phyloP scores from a whole-genome alignment of 2,329 filamentous ascomycete genomes.

The Mariannaea elegans region DNA sequence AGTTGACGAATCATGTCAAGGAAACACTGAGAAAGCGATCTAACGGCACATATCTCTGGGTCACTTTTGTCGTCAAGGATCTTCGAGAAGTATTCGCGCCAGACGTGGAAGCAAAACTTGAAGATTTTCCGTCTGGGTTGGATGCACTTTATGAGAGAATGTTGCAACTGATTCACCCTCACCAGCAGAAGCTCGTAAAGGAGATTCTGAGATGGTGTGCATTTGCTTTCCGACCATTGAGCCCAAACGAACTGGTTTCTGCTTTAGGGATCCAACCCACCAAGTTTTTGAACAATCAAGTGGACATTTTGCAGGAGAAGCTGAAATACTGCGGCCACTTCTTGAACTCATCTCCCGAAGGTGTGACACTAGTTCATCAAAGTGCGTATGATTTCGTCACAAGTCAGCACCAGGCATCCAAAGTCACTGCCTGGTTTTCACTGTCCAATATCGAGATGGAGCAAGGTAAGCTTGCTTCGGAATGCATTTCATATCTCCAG shows the following conservation, averaged over 20 bases:
- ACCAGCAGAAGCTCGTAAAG: neutral
- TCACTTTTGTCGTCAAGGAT: neutral
- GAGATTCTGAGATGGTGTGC: neutral
- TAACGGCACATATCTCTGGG: neutral
- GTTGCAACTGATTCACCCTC: neutral
- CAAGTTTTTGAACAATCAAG: neutral
- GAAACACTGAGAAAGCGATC: neutral
- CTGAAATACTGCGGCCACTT: neutral
- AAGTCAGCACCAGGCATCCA: neutral
- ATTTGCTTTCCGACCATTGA: neutral
- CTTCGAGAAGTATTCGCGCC: neutral
- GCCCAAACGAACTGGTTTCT: neutral
- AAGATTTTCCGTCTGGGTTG: neutral
- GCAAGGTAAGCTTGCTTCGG: neutral
- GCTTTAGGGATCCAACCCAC: neutral
- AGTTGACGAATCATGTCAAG: neutral
- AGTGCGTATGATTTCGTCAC: neutral
- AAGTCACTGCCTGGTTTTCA: neutral
- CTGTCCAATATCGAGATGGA: neutral
- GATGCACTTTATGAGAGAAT: neutral
- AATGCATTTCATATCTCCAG: neutral
- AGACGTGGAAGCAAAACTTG: neutral
- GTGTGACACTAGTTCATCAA: neutral
- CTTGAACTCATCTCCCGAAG: neutral
- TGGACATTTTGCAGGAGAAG: neutral